phyloP scores from a whole-genome alignment of 345 rosid genomes.

The Ricinus communis region DNA sequence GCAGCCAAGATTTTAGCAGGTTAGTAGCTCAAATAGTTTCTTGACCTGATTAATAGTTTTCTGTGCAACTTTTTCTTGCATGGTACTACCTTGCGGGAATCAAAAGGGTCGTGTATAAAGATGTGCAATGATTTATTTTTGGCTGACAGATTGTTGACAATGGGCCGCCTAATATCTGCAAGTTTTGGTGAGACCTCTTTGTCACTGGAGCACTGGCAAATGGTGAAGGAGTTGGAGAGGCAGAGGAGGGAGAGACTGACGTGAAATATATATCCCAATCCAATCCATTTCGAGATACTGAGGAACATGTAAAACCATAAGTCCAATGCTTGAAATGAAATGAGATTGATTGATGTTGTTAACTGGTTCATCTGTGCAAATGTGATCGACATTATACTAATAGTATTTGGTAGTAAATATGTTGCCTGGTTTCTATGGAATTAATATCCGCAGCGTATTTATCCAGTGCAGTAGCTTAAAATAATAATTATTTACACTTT shows the following conservation, averaged over 20 bases:
- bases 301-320: too few species aligned
- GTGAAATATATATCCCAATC: slow-evolving; percentile 20
- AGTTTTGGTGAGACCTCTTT: slow-evolving; percentile 69
- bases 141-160: slow-evolving; percentile 61
- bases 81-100: neutral
- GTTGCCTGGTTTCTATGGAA: too few species aligned
- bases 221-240: slow-evolving; percentile 83
- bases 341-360: too few species aligned
- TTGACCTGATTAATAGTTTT: neutral
- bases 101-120: neutral
- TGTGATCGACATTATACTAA: too few species aligned
- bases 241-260: slow-evolving; percentile 68
- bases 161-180: slow-evolving; percentile 77
- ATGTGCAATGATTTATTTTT: neutral
- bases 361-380: too few species aligned
- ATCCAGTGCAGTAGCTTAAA: too few species aligned
- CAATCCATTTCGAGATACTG: too few species aligned
- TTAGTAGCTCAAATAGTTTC: slow-evolving; percentile 14
- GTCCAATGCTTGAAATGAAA: too few species aligned
- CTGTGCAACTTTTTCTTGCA: neutral
- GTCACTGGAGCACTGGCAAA: slow-evolving; percentile 78
- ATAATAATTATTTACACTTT: too few species aligned
- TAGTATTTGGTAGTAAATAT: too few species aligned
- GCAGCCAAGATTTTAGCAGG: slow-evolving; percentile 87
- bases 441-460: too few species aligned